A percentile compares a stretch with the other conserved stretches of the same genome.
Evolutionary conservation across 768 basidiomycete genomes (phyloP).

Genomic region (Tricholoma hemisulphureum): DNA sequence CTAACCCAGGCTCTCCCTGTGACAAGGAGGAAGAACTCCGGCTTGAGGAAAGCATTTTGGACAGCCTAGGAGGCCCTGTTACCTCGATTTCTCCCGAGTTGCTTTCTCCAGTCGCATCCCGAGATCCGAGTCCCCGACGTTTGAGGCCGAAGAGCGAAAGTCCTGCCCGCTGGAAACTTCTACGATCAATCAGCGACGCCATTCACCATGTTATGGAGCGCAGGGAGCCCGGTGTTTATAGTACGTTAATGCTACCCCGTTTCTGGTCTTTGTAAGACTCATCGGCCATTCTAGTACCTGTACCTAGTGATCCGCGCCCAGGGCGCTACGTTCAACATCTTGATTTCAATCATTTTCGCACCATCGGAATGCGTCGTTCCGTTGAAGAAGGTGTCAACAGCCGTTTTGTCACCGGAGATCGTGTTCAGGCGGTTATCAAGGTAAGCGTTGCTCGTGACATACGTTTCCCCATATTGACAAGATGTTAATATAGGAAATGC

Average conservation of each 20-base stretch:
- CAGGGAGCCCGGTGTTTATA: slow-evolving; percentile 67
- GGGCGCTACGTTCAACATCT: slow-evolving; percentile 82
- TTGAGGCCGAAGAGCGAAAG: slow-evolving; percentile 75
- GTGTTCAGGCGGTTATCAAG: slow-evolving; percentile 77
- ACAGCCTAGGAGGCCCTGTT: slow-evolving; percentile 60
- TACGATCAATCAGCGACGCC: slow-evolving; percentile 76
- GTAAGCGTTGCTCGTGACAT: slow-evolving; percentile 35
- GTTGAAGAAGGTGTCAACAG: slow-evolving; percentile 86
- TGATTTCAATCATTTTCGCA: slow-evolving; percentile 96
- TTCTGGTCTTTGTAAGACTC: not conserved
- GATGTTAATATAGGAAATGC: slow-evolving; percentile 67
- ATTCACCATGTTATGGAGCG: slow-evolving; percentile 68
- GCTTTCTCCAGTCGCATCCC: slow-evolving; percentile 75
- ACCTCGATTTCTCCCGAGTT: slow-evolving; percentile 71
- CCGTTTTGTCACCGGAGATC: slow-evolving; percentile 90
- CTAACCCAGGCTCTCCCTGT: slow-evolving; percentile 28
- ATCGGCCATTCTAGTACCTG: slow-evolving; percentile 51
- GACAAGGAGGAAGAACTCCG: slow-evolving; percentile 44
- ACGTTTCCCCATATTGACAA: slow-evolving; percentile 12
- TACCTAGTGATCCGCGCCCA: slow-evolving; percentile 66
- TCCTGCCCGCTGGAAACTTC: slow-evolving; percentile 80
- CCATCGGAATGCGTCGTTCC: slow-evolving; percentile 92
- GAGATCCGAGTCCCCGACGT: slow-evolving; percentile 79
- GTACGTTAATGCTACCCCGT: slow-evolving; percentile 40
- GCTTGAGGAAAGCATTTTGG: slow-evolving; percentile 61